Evolutionary conservation across 306 rosid genomes (phyloP).

Genomic region (Argentina anserina): DNA sequence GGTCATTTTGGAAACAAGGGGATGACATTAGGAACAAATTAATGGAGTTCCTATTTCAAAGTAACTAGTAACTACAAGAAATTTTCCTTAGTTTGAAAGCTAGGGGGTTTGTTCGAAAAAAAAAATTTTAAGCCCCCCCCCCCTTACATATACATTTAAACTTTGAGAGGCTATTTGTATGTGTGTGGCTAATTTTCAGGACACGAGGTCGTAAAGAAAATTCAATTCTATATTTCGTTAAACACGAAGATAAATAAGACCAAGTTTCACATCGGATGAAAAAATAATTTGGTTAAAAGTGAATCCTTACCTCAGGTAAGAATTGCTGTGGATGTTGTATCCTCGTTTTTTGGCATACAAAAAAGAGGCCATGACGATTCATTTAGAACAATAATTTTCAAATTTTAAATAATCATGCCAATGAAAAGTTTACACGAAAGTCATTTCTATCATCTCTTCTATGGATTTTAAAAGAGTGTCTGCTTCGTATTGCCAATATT

Average conservation of each 20-base stretch:
- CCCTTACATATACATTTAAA: no score
- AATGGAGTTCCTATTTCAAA: not conserved
- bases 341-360: not conserved
- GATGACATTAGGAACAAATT: not conserved
- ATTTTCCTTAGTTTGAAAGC: not conserved
- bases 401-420: not conserved
- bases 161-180: not conserved
- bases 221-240: not conserved
- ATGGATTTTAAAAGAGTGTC: not conserved
- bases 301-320: not conserved
- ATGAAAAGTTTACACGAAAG: not conserved
- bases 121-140: no score
- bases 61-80: not conserved
- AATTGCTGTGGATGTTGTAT: not conserved
- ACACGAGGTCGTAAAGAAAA: not conserved
- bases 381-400: not conserved
- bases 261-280: not conserved
- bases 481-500: not conserved
- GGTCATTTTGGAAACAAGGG: constrained; percentile 17
- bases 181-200: not conserved
- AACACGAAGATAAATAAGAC: not conserved
- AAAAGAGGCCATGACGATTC: not conserved
- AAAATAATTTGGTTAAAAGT: not conserved
- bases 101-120: not conserved
- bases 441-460: not conserved